Base-by-base conservation (phyloP, 208 protist species). In the Trypanosoma brucei region DNA sequence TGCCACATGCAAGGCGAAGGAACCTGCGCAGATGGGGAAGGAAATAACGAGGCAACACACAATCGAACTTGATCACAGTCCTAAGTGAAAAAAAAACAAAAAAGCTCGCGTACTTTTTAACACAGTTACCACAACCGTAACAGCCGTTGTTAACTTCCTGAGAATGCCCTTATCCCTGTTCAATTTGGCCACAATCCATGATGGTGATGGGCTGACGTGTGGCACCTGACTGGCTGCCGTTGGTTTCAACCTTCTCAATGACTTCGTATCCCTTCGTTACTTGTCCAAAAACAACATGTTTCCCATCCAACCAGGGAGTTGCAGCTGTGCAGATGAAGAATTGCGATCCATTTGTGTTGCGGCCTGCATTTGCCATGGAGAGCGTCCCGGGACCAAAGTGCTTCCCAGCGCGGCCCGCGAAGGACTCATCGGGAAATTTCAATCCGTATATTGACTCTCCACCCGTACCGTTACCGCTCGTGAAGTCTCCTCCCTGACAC, bases 401-500 rank as follows among this genome's bases (percentile, higher is more conserved):
- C 49, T 89, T 80, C 42, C 91, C 67, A 7, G 88, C 88, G 33
- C 80, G 75, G 7, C 84, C 85, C 0, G 78, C 65, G 65, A 98
- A 98, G 36, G 86, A 93, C 68, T 98, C 96, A 78, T 98, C 96
- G 11, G 83, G 78, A 70, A 98, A 98, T 63, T 86, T 90, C 60
- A 72, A 44, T 37, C 94, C 94, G 70, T 96, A 98, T 62, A 98
- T 97, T 35, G 86, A 96, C 63, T 95, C 81, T 36, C 93, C 92
- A 61, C 95, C 96, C 11, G 79, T 96, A 44, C 96, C 96, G 74
- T 98, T 88, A 31, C 77, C 79, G 44, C 71, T 78, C 22, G 93
- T 98, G 80, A 98, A 98, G 76, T 99, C 97, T 60, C 97, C 97
- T 54, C 95, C 97, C 75, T 99, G 97, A 58, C 88, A 73, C 87